Conservation (phyloP, 495 filamentous ascomycete genomes). For the Neurospora tetrasperma region DNA sequence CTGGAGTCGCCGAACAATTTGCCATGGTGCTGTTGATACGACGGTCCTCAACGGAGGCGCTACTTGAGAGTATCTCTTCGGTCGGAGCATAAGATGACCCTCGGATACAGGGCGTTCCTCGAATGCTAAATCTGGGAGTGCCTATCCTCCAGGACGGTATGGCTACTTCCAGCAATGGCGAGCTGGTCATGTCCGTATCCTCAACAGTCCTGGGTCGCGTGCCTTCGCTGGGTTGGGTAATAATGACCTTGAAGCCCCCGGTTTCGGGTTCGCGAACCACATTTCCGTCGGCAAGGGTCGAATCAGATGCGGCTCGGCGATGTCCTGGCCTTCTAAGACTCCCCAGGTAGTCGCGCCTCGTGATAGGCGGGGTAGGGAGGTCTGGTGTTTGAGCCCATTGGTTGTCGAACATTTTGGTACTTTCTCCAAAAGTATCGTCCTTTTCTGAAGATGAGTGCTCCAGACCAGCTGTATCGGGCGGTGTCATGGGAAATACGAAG, state of each 20-base stretch:
- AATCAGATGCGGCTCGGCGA: constrained; percentile 40
- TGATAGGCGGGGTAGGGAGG: constrained; percentile 21
- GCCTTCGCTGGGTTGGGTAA: constrained; percentile 59
- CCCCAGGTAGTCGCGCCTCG: constrained; percentile 15
- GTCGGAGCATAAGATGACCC: constrained; percentile 56
- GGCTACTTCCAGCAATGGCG: constrained; percentile 59
- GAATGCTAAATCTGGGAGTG: constrained; percentile 67
- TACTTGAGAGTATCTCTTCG: constrained; percentile 37
- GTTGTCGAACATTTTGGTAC: constrained; percentile 21
- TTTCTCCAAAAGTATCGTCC: constrained; percentile 27
- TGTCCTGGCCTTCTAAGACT: constrained; percentile 15
- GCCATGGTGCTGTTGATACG: neutral
- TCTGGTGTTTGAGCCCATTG: constrained; percentile 22
- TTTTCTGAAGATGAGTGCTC: constrained; percentile 32
- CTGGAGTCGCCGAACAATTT: neutral
- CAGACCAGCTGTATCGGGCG: constrained; percentile 45
- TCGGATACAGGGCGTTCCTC: constrained; percentile 70
- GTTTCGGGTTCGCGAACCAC: constrained; percentile 44
- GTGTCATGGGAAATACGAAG: constrained; percentile 49
- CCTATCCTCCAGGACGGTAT: constrained; percentile 85
- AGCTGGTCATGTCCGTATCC: constrained; percentile 31
- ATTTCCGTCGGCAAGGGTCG: constrained; percentile 32
- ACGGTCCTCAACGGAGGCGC: constrained; percentile 28
- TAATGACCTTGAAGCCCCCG: constrained; percentile 73
- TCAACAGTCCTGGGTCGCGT: constrained; percentile 56